Conservation (phyloP, 2,329 filamentous ascomycete genomes). For the Aspergillus pseudoterreus region DNA sequence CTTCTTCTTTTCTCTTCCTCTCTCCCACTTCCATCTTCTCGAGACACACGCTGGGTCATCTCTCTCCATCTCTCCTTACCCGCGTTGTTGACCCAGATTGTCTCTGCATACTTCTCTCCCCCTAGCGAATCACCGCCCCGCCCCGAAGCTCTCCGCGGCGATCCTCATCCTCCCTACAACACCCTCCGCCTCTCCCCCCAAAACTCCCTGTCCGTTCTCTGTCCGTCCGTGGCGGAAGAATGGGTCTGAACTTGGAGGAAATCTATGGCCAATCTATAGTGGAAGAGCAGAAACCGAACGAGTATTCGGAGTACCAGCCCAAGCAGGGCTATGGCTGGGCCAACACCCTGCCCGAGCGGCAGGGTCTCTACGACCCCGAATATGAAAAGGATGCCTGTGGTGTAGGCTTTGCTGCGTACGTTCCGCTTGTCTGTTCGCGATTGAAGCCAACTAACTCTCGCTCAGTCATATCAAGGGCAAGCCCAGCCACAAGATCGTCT, state of each 20-base stretch:
- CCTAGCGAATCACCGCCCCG: constrained; percentile 10
- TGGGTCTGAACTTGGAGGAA: constrained; percentile 49
- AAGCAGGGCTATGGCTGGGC: constrained; percentile 82
- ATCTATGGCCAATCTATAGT: constrained; percentile 46
- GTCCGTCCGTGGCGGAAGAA: constrained; percentile 46
- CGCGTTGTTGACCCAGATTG: constrained; percentile 19
- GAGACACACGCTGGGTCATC: constrained; percentile 21
- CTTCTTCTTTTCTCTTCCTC: constrained; percentile 9
- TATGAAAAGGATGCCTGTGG: constrained; percentile 99
- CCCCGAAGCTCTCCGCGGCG: constrained; percentile 18
- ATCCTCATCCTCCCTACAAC: constrained; percentile 11
- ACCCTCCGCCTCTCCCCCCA: constrained; percentile 8
- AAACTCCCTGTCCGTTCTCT: constrained; percentile 32
- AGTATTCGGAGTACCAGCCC: constrained; percentile 53
- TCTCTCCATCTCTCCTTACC: constrained; percentile 12
- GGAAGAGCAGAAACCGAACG: constrained; percentile 40
- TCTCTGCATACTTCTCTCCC: constrained; percentile 11
- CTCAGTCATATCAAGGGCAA: constrained; percentile 92
- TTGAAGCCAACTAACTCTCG: background rate
- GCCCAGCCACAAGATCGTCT: constrained; percentile 96
- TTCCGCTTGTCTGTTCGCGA: constrained; percentile 16
- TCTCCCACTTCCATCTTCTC: constrained; percentile 2
- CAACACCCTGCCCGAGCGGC: constrained; percentile 90
- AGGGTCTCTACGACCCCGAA: constrained; percentile 95
- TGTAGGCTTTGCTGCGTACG: constrained; percentile 97